A percentile compares a stretch with the other conserved stretches of the same genome.
Conservation (phyloP, 2,329 filamentous ascomycete genomes). For the Orbilia blumenaviensis region DNA sequence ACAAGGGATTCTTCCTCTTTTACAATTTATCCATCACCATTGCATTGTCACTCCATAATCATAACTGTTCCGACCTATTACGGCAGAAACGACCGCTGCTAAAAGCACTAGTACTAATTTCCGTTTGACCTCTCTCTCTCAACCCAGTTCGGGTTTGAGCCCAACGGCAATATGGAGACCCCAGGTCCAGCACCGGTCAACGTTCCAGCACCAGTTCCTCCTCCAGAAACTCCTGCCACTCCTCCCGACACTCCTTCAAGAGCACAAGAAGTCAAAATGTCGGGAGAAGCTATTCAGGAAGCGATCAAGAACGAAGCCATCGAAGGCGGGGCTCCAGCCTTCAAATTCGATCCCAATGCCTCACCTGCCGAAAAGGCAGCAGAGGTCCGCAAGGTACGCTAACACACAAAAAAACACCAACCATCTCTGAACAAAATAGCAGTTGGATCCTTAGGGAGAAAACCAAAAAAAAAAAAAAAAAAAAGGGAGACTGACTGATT, state of each 20-base stretch:
- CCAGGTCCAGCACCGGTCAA: constrained; percentile 10
- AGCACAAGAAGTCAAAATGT: constrained; percentile 43
- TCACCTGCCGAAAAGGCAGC: constrained; percentile 83
- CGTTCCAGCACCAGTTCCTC: neutral
- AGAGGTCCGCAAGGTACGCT: constrained; percentile 68
- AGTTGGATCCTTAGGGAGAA: neutral
- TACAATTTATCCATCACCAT: neutral
- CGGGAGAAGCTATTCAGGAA: constrained; percentile 63
- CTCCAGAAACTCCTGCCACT: constrained; percentile 43
- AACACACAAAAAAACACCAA: too few species aligned
- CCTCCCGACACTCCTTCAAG: constrained; percentile 50
- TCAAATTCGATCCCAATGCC: constrained; percentile 86
- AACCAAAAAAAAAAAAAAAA: constrained; percentile 68
- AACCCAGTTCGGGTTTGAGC: constrained; percentile 38
- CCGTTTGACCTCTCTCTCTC: constrained; percentile 35
- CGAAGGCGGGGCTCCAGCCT: constrained; percentile 80
- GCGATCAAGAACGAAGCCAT: constrained; percentile 79
- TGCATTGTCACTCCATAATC: neutral
- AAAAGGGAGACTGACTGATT: neutral
- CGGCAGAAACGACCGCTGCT: constrained; percentile 19
- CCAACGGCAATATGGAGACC: constrained; percentile 42
- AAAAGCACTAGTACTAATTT: constrained; percentile 7
- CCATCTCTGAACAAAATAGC: neutral
- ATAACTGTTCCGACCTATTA: neutral
- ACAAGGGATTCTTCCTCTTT: neutral